Percentiles rank a stretch among this genome's conserved stretches.
phyloP scores from a whole-genome alignment of 345 rosid species.

The Litchi chinensis region DNA sequence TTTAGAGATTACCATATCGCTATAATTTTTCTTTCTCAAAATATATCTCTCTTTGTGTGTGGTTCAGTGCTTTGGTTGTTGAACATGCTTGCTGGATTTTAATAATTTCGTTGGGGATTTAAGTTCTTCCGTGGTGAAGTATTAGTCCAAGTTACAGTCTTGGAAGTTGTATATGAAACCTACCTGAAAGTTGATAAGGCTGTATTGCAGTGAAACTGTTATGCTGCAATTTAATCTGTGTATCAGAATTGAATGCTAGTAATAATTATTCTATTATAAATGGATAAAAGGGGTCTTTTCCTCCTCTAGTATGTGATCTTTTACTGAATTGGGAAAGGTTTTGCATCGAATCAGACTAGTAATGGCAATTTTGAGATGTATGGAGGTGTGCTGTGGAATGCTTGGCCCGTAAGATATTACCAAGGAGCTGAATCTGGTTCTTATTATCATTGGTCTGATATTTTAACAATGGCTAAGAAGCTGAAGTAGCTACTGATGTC shows the following conservation, averaged over 20 bases:
- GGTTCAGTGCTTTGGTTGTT: background rate
- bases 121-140: background rate
- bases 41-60: background rate
- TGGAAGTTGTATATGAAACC: background rate
- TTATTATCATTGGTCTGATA: background rate
- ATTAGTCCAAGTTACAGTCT: background rate
- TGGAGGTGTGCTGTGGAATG: background rate
- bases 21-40: background rate
- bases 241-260: background rate
- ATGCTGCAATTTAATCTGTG: background rate
- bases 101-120: background rate
- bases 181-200: background rate
- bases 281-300: background rate
- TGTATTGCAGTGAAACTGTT: background rate
- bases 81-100: background rate
- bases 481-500: background rate
- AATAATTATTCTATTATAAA: background rate
- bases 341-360: background rate
- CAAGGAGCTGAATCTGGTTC: background rate
- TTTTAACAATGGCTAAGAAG: background rate
- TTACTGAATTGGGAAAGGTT: background rate
- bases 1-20: background rate
- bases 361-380: conserved; percentile 6
- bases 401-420: background rate
- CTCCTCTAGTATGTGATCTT: background rate